Evolutionary conservation across 2,329 filamentous ascomycete species (phyloP), one percentile per base, ranked within the genome.

Genomic region (Aotearoamyces nothofagi): DNA sequence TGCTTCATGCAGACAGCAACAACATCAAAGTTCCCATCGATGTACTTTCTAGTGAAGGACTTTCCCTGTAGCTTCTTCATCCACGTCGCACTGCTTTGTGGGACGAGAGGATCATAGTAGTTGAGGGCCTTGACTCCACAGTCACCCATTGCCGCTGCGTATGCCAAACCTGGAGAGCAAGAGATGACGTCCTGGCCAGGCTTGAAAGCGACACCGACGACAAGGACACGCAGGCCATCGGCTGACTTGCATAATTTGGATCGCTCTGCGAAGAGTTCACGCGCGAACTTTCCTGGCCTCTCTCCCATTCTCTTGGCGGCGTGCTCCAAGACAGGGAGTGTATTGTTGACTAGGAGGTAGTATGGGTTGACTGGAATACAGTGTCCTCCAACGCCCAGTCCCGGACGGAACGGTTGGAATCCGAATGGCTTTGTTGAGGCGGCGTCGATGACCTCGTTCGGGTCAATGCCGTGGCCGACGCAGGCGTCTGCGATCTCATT

Each of bases 401-500:
- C 52, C 0, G 64, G 62, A 1, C 44, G 44, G 41, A 58, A 60
- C 0, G 63, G 54, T 35, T 58, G 53, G 37, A 63, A 68, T 15
- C 64, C 64, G 34, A 66, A 69, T 0, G 61, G 61, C 37, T 65
- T 68, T 10, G 59, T 63, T 3, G 55, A 43, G 3, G 64, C 62
- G 1, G 63, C 62, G 3, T 37, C 39, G 28, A 54, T 58, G 10
- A 69, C 63, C 40, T 69, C 64, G 26, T 55, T 62, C 1, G 60
- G 55, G 33, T 67, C 55, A 26, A 69, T 64, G 14, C 42, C 51
- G 26, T 59, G 53, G 1, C 45, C 34, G 5, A 44, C 30, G 30
- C 62, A 67, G 5, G 64, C 63, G 36, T 68, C 61, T 1, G 63
- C 61, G 59, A 69, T 66, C 35, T 69, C 64, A 37, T 68, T 68